Evolutionary conservation across 306 rosid genomes (phyloP).

Genomic region (Quillaja saponaria): DNA sequence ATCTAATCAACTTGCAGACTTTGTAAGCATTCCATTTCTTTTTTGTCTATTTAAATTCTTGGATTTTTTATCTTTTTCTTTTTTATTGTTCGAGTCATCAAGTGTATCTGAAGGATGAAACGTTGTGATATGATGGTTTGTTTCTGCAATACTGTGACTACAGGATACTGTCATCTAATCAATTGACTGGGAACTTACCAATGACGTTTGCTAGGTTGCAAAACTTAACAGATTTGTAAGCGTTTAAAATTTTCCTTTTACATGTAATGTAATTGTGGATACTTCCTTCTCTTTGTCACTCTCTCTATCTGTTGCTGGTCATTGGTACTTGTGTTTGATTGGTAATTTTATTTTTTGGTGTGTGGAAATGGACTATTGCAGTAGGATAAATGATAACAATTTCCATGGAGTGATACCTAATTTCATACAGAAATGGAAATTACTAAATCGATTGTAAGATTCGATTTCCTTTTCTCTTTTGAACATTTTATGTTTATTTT

Average conservation of each 20-base stretch:
- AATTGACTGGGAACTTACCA: conserved; percentile 65
- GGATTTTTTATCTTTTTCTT: conserved; percentile 4
- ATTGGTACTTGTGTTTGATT: conserved; percentile 8
- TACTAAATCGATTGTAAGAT: conserved; percentile 70
- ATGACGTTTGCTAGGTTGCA: conserved; percentile 48
- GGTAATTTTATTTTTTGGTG: conserved; percentile 27
- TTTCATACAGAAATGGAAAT: conserved; percentile 71
- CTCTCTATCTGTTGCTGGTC: neutral
- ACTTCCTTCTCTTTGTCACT: neutral
- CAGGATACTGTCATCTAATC: conserved; percentile 80
- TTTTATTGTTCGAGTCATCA: neutral
- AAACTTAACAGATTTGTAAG: conserved; percentile 70
- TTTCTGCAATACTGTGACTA: conserved; percentile 24
- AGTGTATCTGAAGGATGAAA: conserved; percentile 21
- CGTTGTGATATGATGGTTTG: conserved; percentile 17
- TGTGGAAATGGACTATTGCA: conserved; percentile 35
- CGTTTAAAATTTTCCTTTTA: conserved; percentile 15
- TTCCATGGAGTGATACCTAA: conserved; percentile 69
- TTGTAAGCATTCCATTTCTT: conserved; percentile 54
- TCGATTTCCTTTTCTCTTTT: conserved; percentile 13
- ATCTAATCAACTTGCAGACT: conserved; percentile 48
- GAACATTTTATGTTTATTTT: conserved; percentile 15
- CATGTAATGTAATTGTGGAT: neutral
- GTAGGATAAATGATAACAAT: conserved; percentile 76
- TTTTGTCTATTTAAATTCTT: conserved; percentile 2